Base-by-base conservation (phyloP, 495 filamentous ascomycete genomes). In the Rusavskia elegans region DNA sequence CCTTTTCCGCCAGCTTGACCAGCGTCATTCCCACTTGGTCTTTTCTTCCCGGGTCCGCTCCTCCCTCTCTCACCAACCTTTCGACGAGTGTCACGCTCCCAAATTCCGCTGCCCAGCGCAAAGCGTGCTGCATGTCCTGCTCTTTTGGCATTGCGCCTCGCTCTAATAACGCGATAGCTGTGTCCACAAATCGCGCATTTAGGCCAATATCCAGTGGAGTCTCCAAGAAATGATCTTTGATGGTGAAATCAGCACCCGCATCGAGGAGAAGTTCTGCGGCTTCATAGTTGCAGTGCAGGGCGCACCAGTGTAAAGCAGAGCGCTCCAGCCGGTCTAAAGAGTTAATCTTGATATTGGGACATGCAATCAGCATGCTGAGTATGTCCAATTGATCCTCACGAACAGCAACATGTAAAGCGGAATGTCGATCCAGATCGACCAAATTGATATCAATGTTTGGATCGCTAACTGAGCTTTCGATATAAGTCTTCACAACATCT, bases 251-350 rank as follows among this genome's bases (percentile, higher is more conserved):
- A 23, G 52, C 59, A 14, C 59, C 50, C 1, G 55, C 49, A 20
- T 60, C 57, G 29, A 65, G 53, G 20, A 66, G 41, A 30, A 54
- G 62, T 54, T 65, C 55, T n/a, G 56, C 54, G 9, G 59, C 58
- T 14, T 57, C 54, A 30, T 48, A 55, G 11, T 55, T 51, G 38
- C 57, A 61, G 38, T 55, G 14, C 2, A 51, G 20, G 27, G 40
- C 38, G 19, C 38, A 36, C 53, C 53, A 55, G 17, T 55, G 53
- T 27, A 52, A 21, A 3, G 53, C 38, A 3, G 61, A 62, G 8
- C 59, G 53, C 27, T 56, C 55, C 5, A 53, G 48, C 16, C 55
- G 52, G 40, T 63, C 61, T 17, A 50, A 49, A 27, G 50, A 53
- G 32, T 61, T 56, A 52, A 66, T 56, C 49, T 66, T 48, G 25